phyloP scores from a whole-genome alignment of 2,329 filamentous ascomycete genomes.

The Penicillium sumatraense region DNA sequence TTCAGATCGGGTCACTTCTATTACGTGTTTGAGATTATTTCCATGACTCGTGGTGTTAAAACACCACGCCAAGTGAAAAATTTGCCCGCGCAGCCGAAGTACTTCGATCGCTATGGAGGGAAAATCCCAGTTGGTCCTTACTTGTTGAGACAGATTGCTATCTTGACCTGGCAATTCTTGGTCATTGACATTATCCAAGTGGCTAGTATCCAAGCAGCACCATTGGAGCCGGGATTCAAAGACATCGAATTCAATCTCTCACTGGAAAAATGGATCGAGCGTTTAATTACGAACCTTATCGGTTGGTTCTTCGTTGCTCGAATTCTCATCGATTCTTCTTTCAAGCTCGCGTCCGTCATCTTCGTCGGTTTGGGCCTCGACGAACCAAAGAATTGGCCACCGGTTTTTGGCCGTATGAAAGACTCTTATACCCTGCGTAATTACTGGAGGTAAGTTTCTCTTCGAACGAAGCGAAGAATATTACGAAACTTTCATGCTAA shows the following conservation, averaged over 20 bases:
- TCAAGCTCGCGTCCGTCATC: conserved; percentile 25
- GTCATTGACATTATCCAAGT: conserved; percentile 14
- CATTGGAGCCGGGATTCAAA: neutral
- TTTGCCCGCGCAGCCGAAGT: conserved; percentile 18
- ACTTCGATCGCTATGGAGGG: conserved; percentile 8
- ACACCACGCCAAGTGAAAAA: conserved; percentile 29
- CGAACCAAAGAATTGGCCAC: conserved; percentile 25
- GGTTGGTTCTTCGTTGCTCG: conserved; percentile 24
- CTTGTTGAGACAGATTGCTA: conserved; percentile 22
- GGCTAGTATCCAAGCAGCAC: neutral
- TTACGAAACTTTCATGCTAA: neutral
- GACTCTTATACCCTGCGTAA: conserved; percentile 31
- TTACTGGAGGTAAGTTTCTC: conserved; percentile 33
- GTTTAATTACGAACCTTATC: conserved; percentile 12
- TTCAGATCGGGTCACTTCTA: conserved; percentile 7
- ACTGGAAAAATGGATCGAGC: conserved; percentile 16
- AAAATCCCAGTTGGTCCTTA: conserved; percentile 15
- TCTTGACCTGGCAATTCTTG: conserved; percentile 28
- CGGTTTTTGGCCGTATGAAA: conserved; percentile 27
- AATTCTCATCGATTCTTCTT: conserved; percentile 23
- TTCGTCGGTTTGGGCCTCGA: conserved; percentile 20
- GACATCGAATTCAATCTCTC: conserved; percentile 10
- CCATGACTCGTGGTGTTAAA: conserved; percentile 22
- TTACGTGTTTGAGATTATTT: conserved; percentile 6
- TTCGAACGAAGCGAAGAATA: neutral